Evolutionary conservation across 2,329 filamentous ascomycete genomes (phyloP).

Genomic region (Teratosphaeriaceae sp.): DNA sequence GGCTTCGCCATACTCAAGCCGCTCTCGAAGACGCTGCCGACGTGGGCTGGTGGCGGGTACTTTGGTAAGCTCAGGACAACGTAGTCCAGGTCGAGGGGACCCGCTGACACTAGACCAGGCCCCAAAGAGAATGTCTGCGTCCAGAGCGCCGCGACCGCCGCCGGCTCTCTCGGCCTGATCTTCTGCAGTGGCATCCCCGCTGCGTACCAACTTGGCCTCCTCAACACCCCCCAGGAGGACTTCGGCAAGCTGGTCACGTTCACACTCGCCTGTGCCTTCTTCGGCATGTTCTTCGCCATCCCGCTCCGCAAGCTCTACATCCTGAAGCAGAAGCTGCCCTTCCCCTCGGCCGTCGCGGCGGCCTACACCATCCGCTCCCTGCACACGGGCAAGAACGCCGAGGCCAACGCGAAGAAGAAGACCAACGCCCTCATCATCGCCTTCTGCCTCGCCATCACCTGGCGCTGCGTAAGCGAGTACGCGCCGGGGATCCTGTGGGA

Average conservation of each 20-base stretch:
- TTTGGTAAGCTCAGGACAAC: too few species aligned
- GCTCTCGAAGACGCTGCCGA: constrained; percentile 16
- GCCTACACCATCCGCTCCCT: constrained; percentile 56
- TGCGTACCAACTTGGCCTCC: constrained; percentile 49
- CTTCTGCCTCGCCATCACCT: constrained; percentile 8
- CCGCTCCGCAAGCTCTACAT: constrained; percentile 59
- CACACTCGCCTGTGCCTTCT: constrained; percentile 55
- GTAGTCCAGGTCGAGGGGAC: too few species aligned
- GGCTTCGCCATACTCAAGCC: constrained; percentile 42
- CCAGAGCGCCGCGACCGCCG: constrained; percentile 52
- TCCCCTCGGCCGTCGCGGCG: constrained; percentile 53
- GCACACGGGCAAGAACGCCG: constrained; percentile 38
- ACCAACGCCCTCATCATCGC: constrained; percentile 45
- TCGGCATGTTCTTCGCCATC: constrained; percentile 58
- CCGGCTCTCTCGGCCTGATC: constrained; percentile 50
- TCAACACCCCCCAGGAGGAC: constrained; percentile 47
- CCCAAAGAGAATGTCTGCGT: constrained; percentile 53
- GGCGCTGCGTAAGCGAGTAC: constrained; percentile 31
- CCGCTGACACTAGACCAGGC: too few species aligned
- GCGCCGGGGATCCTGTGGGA: constrained; percentile 53
- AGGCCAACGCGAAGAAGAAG: constrained; percentile 43
- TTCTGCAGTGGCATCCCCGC: constrained; percentile 55
- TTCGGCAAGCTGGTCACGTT: constrained; percentile 54
- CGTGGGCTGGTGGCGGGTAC: constrained; percentile 41
- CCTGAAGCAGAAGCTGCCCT: constrained; percentile 53